These are phyloP conservation scores for Ogataea henricii DNA, from an alignment of 805 yeast genomes.

Conservation along the genomic window DNA sequence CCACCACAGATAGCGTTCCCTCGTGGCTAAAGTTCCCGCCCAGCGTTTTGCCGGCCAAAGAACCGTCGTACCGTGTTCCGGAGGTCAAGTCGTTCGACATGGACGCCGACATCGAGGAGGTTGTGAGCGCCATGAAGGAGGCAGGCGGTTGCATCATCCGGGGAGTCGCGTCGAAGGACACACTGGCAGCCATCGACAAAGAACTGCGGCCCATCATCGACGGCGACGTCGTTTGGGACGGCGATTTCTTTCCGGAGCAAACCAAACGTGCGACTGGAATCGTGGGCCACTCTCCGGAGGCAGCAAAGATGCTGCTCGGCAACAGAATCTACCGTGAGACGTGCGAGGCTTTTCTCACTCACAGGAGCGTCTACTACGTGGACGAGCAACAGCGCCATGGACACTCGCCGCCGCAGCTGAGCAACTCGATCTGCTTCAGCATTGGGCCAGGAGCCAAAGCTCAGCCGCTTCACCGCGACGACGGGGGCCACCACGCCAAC, in stretches of 20 bases:
- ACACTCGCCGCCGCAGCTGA: slow-evolving; percentile 25
- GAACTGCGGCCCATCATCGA: slow-evolving; percentile 27
- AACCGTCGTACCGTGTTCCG: slow-evolving; percentile 11
- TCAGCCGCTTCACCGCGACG: slow-evolving; percentile 34
- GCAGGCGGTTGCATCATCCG: slow-evolving; percentile 30
- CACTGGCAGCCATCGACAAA: slow-evolving; percentile 18
- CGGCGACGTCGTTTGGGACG: slow-evolving; percentile 22
- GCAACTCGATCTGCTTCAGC: slow-evolving; percentile 29
- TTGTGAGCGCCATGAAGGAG: slow-evolving; percentile 21
- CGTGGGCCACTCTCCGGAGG: slow-evolving; percentile 15
- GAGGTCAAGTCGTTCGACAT: slow-evolving; percentile 14
- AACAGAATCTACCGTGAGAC: slow-evolving; percentile 10
- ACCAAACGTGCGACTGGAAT: slow-evolving; percentile 16
- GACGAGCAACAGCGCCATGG: slow-evolving; percentile 20
- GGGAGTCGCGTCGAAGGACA: slow-evolving; percentile 19
- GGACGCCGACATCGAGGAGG: slow-evolving; percentile 17
- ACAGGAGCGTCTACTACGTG: slow-evolving; percentile 13
- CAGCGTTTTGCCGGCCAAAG: slow-evolving; percentile 9
- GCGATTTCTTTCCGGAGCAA: slow-evolving; percentile 17
- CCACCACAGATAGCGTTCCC: not conserved
- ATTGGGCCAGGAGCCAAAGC: slow-evolving; percentile 34
- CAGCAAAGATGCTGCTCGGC: slow-evolving; percentile 11
- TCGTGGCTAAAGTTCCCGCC: slow-evolving; percentile 13
- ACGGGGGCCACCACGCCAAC: slow-evolving; percentile 33
- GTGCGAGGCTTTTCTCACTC: slow-evolving; percentile 18